phyloP scores from a whole-genome alignment of 129 eudicot species.

The Artemisia argyi region DNA sequence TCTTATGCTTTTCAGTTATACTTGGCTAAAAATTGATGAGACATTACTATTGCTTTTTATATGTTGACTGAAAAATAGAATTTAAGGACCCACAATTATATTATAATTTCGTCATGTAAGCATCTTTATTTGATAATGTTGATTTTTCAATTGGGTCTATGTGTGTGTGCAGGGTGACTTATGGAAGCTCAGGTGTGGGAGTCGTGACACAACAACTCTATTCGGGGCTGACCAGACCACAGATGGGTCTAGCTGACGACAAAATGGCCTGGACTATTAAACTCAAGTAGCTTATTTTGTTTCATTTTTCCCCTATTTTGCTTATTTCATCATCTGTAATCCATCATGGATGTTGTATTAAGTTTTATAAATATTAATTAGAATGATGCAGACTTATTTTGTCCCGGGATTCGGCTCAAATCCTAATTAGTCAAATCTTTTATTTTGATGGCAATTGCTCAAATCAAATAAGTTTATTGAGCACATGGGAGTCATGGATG shows the following conservation, averaged over 20 bases:
- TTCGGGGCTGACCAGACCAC: constrained; percentile 68
- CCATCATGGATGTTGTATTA: too few species aligned
- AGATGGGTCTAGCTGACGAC: constrained; percentile 81
- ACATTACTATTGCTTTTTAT: neutral
- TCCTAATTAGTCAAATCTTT: too few species aligned
- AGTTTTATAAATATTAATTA: too few species aligned
- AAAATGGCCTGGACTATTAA: constrained; percentile 67
- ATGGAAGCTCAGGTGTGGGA: constrained; percentile 65
- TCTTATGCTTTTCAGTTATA: constrained; percentile 6
- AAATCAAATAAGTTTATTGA: too few species aligned
- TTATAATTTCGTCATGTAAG: neutral
- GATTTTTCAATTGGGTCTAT: neutral
- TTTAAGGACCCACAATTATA: neutral
- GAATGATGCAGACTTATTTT: too few species aligned
- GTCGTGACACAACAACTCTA: constrained; percentile 67
- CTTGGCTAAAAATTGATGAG: neutral
- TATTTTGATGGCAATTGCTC: too few species aligned
- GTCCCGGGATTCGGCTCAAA: too few species aligned
- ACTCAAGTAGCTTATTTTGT: constrained; percentile 50
- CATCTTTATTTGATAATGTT: constrained; percentile 8
- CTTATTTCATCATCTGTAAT: constrained; percentile 22
- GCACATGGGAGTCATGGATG: too few species aligned
- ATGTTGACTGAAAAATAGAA: neutral
- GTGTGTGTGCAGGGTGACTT: constrained; percentile 54
- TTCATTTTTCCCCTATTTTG: neutral